Base-by-base conservation (phyloP, 805 yeast species). In the Cyberlindnera sargentensis region DNA sequence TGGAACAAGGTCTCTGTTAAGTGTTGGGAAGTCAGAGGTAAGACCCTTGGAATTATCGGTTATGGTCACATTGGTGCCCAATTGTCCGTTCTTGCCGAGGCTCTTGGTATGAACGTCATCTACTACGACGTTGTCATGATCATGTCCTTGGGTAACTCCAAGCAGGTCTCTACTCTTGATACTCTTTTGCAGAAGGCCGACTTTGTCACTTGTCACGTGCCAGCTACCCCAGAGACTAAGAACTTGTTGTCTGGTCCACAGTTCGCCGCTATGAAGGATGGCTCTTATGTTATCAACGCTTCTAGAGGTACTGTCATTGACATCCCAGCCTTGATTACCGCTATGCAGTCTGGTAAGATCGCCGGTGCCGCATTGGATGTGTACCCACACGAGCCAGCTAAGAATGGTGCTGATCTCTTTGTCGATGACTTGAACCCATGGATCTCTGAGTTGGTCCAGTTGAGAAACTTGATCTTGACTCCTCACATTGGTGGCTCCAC, bases 401-500 rank as follows among this genome's bases (percentile, higher is more conserved):
- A 88, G 72, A 93, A 93, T 61, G 99, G 99, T 59, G 87, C 83
- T 51, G 81, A 76, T 49, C 67, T 78, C 55, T 93, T 90, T 71
- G 71, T 62, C 57, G 75, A 84, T 63, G 75, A 75, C 35, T 75
- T 93, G 62, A 91, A 91, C 69, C 55, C 70, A 35, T 93, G 96
- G 90, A 76, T 85, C 49, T 72, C 86, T 31, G 96, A 90, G 63
- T 76, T 93, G 56, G 75, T 80, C 55, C 70, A 84, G 8, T 75
- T 89, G 63, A 80, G 90, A 70, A 93, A 93, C 68, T 80, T 91
- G 49, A 89, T 93, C 52, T 75, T 93, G 60, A 83, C 98, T 43
- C 99, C 99, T 31, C 99, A 93, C 64, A 93, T 93, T 56, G 99
- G 99, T 70, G 99, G 99, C 54, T 89, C 97, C 41, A 93, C 99